Evolutionary conservation across 2,329 filamentous ascomycete species (phyloP), one percentile per base, ranked within the genome.

Genomic region (Hymenoscyphus scutula): DNA sequence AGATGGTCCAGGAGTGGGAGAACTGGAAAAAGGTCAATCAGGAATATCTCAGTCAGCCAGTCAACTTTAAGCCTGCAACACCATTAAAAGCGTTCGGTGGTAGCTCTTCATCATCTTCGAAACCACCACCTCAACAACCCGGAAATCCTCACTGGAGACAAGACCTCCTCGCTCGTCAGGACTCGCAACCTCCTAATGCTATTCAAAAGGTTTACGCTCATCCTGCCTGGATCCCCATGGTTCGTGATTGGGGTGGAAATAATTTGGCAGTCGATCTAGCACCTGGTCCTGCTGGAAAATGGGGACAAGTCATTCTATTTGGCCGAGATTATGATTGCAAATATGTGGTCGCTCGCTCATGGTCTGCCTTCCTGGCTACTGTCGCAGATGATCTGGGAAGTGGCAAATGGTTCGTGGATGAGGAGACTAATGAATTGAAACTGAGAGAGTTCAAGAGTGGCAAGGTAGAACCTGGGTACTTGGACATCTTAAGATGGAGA

Each of bases 291-390:
- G 84, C 85, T 55, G 95, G 95, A 45, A 90, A 88, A 75, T 99
- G 95, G 94, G 95, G 95, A 60, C 95, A 99, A 76, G 87, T 99
- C 68, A 97, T 99, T 72, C 84, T 99, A 65, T 97, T 96, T 75
- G 95, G 95, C 58, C 91, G 95, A 64, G 95, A 99, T 78, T 99
- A 97, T 77, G 95, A 99, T 75, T 97, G 91, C 77, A 99, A 99
- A 79, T 99, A 97, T 74, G 95, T 99, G 6, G 84, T 99, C 62
- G 91, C 95, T 32, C 87, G 91, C 65, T 98, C 94, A 0, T 99
- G 95, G 95, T 86, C 88, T 17, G 84, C 89, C 10, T 93, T 99
- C 74, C 78, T 99, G 23, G 92, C 92, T 58, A 85, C 88, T 34
- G 85, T 97, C 6, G 92, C 95, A 32, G 95, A 99, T 73, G 95